These are phyloP conservation scores for Flueggea neowawraea DNA, from an alignment of 441 rosid species.

Conservation along the genomic window DNA sequence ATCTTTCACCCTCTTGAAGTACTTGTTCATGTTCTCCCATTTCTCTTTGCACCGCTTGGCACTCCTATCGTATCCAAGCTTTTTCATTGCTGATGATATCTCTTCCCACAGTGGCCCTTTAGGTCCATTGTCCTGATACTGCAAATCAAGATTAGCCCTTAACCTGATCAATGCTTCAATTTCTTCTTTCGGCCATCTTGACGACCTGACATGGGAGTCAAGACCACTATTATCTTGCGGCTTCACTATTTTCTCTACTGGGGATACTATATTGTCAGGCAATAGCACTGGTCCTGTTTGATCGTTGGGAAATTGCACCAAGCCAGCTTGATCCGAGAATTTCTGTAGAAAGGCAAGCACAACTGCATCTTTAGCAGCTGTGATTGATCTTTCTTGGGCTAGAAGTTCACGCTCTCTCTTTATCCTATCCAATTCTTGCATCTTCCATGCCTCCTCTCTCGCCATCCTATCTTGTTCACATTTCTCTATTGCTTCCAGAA, in stretches of 20 bases:
- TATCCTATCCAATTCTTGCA: slow-evolving; percentile 51
- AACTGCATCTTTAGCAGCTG: slow-evolving; percentile 68
- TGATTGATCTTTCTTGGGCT: slow-evolving; percentile 55
- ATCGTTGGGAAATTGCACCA: slow-evolving; percentile 26
- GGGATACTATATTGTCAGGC: slow-evolving; percentile 10
- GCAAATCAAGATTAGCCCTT: slow-evolving; percentile 38
- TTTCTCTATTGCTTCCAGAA: slow-evolving; percentile 52
- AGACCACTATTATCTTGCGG: slow-evolving; percentile 21
- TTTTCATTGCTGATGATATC: slow-evolving; percentile 50
- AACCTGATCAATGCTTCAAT: slow-evolving; percentile 54
- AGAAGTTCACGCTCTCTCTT: slow-evolving; percentile 47
- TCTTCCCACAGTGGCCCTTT: slow-evolving; percentile 79
- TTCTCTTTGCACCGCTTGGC: slow-evolving; percentile 77
- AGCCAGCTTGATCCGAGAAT: slow-evolving; percentile 37
- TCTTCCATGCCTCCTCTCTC: slow-evolving; percentile 68
- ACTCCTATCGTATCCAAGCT: slow-evolving; percentile 49
- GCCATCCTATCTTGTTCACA: slow-evolving; percentile 45
- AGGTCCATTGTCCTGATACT: slow-evolving; percentile 46
- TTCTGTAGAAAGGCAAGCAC: slow-evolving; percentile 61
- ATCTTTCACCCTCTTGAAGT: slow-evolving; percentile 67
- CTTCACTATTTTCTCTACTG: slow-evolving; percentile 22
- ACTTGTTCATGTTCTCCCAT: slow-evolving; percentile 82
- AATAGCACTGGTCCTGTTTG: slow-evolving; percentile 6
- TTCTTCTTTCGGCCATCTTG: slow-evolving; percentile 73
- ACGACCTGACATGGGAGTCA: slow-evolving; percentile 34